phyloP scores from a whole-genome alignment of 2,329 filamentous ascomycete species.

The Ophiocordyceps unilateralis region DNA sequence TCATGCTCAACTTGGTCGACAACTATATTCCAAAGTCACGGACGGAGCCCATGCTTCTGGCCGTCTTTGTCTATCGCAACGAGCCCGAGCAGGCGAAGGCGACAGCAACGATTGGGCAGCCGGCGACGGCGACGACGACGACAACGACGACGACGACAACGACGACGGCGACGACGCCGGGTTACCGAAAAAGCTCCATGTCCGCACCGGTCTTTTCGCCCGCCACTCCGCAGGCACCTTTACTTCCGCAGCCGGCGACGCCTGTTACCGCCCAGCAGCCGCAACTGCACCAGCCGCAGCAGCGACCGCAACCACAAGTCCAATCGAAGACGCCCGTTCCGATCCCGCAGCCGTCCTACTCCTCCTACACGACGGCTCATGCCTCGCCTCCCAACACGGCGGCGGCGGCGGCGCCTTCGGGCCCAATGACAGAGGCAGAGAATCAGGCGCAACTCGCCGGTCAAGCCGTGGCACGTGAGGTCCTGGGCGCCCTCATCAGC shows the following conservation, averaged over 20 bases:
- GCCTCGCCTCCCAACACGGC: no score
- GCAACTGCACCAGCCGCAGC: constrained; percentile 4
- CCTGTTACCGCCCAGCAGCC: constrained; percentile 12
- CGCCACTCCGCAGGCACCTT: constrained; percentile 22
- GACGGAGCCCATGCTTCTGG: constrained; percentile 60
- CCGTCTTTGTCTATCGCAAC: constrained; percentile 70
- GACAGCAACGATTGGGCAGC: neutral
- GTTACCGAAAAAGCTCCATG: constrained; percentile 27
- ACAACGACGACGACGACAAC: neutral
- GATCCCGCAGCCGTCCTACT: constrained; percentile 16
- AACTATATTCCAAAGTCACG: constrained; percentile 59
- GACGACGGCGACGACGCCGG: constrained; percentile 1
- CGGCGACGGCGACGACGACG: constrained; percentile 1
- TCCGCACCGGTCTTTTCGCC: constrained; percentile 38
- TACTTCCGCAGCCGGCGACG: constrained; percentile 5
- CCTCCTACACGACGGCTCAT: neutral
- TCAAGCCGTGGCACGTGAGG: constrained; percentile 39
- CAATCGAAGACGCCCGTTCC: constrained; percentile 19
- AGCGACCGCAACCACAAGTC: constrained; percentile 4
- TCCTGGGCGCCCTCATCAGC: constrained; percentile 44
- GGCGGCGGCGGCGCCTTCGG: no score
- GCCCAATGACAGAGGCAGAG: constrained; percentile 14
- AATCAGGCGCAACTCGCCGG: constrained; percentile 31
- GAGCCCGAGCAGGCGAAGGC: constrained; percentile 22
- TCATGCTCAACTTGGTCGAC: constrained; percentile 75